A percentile compares a stretch with the other conserved stretches of the same genome.
phyloP scores from a whole-genome alignment of 306 rosid genomes.

The Vigna radiata region DNA sequence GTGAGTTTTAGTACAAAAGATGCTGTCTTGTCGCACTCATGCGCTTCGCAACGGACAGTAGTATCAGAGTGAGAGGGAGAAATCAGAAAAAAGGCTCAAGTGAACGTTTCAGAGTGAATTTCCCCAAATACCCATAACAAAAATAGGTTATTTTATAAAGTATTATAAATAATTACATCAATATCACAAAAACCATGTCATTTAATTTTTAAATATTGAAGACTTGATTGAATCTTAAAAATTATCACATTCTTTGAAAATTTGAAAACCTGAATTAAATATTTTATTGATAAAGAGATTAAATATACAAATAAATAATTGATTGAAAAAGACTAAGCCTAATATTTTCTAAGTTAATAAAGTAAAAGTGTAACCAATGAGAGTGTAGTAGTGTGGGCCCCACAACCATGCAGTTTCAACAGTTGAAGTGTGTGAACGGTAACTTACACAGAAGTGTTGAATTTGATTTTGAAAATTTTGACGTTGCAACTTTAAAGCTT shows the following conservation, averaged over 20 bases:
- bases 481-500: not conserved
- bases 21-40: constrained; percentile 14
- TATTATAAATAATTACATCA: too few species aligned
- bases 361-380: not conserved
- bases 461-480: not conserved
- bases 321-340: too few species aligned
- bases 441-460: not conserved
- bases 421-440: constrained; percentile 5
- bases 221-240: too few species aligned
- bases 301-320: too few species aligned
- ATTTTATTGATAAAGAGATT: too few species aligned
- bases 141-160: too few species aligned
- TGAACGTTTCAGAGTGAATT: constrained; percentile 31
- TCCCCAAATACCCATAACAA: not conserved
- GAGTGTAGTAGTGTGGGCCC: not conserved
- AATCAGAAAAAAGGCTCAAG: not conserved
- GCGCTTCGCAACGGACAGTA: not conserved
- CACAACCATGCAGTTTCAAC: not conserved
- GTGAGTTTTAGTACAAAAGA: not conserved
- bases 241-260: too few species aligned
- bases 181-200: too few species aligned
- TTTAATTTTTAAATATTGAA: too few species aligned
- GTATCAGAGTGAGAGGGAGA: constrained; percentile 7
- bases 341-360: too few species aligned
- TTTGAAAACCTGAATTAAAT: too few species aligned